Base-by-base conservation (phyloP, 352 stramenopile species). In the Phytophthora sp. region DNA sequence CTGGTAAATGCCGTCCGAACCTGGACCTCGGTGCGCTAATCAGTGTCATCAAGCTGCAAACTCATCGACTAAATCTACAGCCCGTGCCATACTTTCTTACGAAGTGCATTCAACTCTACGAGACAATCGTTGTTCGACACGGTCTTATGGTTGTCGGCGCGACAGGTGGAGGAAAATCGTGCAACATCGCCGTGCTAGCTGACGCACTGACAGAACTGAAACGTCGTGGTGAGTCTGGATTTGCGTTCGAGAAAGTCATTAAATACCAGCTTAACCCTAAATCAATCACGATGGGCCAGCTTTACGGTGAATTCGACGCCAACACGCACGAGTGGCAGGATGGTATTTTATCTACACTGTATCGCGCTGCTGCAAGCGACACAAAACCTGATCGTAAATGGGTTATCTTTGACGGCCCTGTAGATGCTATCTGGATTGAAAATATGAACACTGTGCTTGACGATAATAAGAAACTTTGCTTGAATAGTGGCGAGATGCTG, bases 401-500 rank as follows among this genome's bases (percentile, higher is more conserved):
- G 94, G 90, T 98, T 39, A 92, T 98, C 37, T 98, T 98, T 62
- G 94, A 98, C 53, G 94, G 94, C 0, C 94, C 94, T 0, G 94
- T 98, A 1, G 94, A 98, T 74, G 91, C 94, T 1, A 97, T 98
- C 62, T 98, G 94, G 94, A 98, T 98, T 69, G 94, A 98, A 66
- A 98, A 97, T 69, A 98, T 98, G 94, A 98, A 98, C 75, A 98
- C 94, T 0, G 94, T 98, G 35, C 82, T 98, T 13, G 94, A 98
- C 49, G 94, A 98, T 61, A 98, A 98, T 79, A 98, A 98, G 69
- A 97, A 98, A 59, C 69, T 98, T 1, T 98, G 92, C 51, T 69
- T 98, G 3, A 97, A 97, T 44, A 97, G 82, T 51, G 95, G 95
- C 4, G 94, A 98, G 73, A 97, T 97, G 69, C 76, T 98, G 35